Percentiles rank a stretch among this genome's conserved stretches.
Conservation (phyloP, 805 yeast genomes). For the Candida chilensis region DNA sequence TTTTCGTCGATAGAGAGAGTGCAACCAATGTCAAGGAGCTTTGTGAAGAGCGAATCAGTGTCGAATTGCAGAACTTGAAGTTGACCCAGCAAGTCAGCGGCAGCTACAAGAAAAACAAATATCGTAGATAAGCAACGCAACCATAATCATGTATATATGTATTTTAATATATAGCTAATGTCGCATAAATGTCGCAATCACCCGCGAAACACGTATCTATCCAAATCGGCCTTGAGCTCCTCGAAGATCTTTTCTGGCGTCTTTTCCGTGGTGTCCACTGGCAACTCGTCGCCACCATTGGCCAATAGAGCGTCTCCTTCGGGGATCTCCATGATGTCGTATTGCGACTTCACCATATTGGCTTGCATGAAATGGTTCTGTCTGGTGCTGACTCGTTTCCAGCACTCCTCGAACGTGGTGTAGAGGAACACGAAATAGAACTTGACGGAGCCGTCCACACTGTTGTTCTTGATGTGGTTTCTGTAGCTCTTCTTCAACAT, state of each 20-base stretch:
- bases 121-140: no score
- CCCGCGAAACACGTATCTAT: no score
- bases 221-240: slow-evolving; percentile 7
- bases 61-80: slow-evolving; percentile 26
- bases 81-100: no score
- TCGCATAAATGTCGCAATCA: no score
- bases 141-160: no score
- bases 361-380: slow-evolving; percentile 81
- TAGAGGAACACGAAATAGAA: slow-evolving; percentile 61
- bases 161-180: no score
- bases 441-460: slow-evolving; percentile 17
- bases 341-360: slow-evolving; percentile 76
- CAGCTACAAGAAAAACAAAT: no score
- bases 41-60: slow-evolving; percentile 54
- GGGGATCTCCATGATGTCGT: slow-evolving; percentile 69
- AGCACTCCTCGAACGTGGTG: slow-evolving; percentile 52
- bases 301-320: slow-evolving; percentile 20
- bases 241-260: slow-evolving; percentile 14
- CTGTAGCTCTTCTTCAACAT: slow-evolving; percentile 73
- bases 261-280: slow-evolving; percentile 22
- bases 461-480: slow-evolving; percentile 38
- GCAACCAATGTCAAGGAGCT: slow-evolving; percentile 62
- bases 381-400: slow-evolving; percentile 53
- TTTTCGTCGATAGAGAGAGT: slow-evolving; percentile 67
- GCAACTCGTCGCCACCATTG: slow-evolving; percentile 25